phyloP scores from a whole-genome alignment of 2,329 filamentous ascomycete genomes.

The Fusarium ramigenum region DNA sequence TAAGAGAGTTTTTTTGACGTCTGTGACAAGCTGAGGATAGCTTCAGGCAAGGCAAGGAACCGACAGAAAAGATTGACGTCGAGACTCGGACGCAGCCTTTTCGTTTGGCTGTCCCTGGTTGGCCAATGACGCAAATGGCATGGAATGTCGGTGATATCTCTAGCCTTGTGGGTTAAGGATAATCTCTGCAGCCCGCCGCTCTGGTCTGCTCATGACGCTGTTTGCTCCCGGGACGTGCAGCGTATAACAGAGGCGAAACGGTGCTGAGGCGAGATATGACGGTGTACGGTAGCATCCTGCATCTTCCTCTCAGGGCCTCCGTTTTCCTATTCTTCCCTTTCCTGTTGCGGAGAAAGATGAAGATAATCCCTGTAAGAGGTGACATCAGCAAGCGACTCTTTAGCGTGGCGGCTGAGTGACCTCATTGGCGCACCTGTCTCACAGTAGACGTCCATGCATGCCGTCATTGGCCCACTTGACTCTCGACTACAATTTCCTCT shows the following conservation, averaged over 20 bases:
- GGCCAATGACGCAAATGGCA: constrained; percentile 34
- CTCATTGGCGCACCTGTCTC: constrained; percentile 34
- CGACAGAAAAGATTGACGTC: background rate
- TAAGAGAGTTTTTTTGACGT: constrained; percentile 10
- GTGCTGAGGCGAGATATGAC: constrained; percentile 33
- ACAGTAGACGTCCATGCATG: constrained; percentile 15
- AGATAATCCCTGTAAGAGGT: constrained; percentile 5
- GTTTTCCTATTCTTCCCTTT: background rate
- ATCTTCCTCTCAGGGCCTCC: constrained; percentile 6
- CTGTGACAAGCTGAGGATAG: background rate
- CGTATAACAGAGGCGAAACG: constrained; percentile 14
- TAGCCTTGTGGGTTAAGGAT: constrained; percentile 29
- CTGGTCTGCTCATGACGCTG: constrained; percentile 24
- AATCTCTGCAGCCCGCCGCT: constrained; percentile 4
- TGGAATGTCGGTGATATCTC: constrained; percentile 11
- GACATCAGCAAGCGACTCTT: constrained; percentile 37
- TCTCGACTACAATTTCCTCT: constrained; percentile 7
- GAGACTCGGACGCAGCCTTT: background rate
- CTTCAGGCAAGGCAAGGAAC: background rate
- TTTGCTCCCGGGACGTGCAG: constrained; percentile 2
- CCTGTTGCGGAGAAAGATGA: background rate
- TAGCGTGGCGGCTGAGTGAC: constrained; percentile 35
- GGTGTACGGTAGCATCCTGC: constrained; percentile 23
- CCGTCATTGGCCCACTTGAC: constrained; percentile 39
- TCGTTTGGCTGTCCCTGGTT: background rate